A percentile compares a stretch with the other conserved stretches of the same genome.
Conservation (phyloP, 2,329 filamentous ascomycete species). For the Monosporascus cannonballus region DNA sequence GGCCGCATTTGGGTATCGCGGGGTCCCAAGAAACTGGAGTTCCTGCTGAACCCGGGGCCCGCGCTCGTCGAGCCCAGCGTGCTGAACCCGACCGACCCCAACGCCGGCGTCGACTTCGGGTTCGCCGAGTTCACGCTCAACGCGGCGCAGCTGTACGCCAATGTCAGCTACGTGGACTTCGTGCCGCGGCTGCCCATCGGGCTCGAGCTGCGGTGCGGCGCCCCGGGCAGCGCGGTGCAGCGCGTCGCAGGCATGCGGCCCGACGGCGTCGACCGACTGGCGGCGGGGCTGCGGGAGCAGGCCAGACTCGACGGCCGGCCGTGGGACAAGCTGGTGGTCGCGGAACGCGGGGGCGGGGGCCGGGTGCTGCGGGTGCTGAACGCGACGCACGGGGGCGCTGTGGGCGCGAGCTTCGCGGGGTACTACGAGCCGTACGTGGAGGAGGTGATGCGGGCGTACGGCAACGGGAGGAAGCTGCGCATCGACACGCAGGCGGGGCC, state of each 20-base stretch:
- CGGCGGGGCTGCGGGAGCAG: conserved; percentile 48
- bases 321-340: conserved; percentile 54
- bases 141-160: conserved; percentile 49
- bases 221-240: conserved; percentile 33
- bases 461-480: conserved; percentile 31
- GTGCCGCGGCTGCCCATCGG: conserved; percentile 48
- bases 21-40: conserved; percentile 46
- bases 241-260: conserved; percentile 51
- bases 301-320: conserved; percentile 46
- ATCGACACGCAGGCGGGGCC: conserved; percentile 60
- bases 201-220: conserved; percentile 37
- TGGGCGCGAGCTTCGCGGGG: conserved; percentile 36
- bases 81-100: conserved; percentile 54
- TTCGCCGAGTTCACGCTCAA: conserved; percentile 60
- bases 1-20: conserved; percentile 59
- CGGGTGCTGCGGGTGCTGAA: conserved; percentile 35
- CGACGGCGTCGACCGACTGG: conserved; percentile 51
- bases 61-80: conserved; percentile 62
- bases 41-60: conserved; percentile 59
- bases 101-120: conserved; percentile 45
- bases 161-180: conserved; percentile 65
- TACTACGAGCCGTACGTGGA: conserved; percentile 39
- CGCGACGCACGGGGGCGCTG: conserved; percentile 37
- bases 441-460: conserved; percentile 31
- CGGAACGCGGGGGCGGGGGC: conserved; percentile 9